Base-by-base conservation (phyloP, 2,329 filamentous ascomycete species). In the Amauroascus niger region DNA sequence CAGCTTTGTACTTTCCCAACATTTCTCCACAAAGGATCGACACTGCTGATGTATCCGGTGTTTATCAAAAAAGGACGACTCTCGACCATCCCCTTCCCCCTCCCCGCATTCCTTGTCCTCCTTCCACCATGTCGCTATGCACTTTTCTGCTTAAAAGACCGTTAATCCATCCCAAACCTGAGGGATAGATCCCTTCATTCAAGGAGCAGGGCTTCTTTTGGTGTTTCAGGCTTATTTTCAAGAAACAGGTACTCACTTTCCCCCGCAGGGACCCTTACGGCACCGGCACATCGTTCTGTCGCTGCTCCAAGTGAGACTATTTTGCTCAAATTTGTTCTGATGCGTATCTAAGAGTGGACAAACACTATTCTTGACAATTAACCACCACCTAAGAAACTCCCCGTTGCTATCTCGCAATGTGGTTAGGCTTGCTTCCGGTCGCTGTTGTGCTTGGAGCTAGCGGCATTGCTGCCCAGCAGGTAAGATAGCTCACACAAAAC, bases 371-470 rank as follows among this genome's bases (percentile, higher is more conserved):
- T 33, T 48, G 4, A 48, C 2, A 33, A 18, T 22, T 32, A 14
- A 24, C 11, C 43, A 20, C 24, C 32, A 8, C 22, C 16, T 2
- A 3, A 18, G 30, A 52, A 45, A 33, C 18, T 20, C 28, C n/a
- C n/a, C 16, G n/a, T 40, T 52, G 30, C 14, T 39, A 33, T 41
- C 20, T 33, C 51, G 49, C 33, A 41, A 57, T 57, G 55, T 41
- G 44, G 49, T 22, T 55, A 26, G 24, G 49, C n/a, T 55, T 44
- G 55, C 39, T 47, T 32, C 26, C 48, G 6, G 30, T 26, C 14
- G 26, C 30, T 30, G 40, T 35, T 16, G 49, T 46, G 13, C 30
- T 57, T 33, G 45, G 44, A 22, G 37, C 30, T 11, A 32, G 35
- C 43, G 24, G 39, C 40, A 32, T 39, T 13, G 45, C 53, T 47